Evolutionary conservation across 192 early-diverging fungal species (phyloP).

Genomic region (Podila minutissima): DNA sequence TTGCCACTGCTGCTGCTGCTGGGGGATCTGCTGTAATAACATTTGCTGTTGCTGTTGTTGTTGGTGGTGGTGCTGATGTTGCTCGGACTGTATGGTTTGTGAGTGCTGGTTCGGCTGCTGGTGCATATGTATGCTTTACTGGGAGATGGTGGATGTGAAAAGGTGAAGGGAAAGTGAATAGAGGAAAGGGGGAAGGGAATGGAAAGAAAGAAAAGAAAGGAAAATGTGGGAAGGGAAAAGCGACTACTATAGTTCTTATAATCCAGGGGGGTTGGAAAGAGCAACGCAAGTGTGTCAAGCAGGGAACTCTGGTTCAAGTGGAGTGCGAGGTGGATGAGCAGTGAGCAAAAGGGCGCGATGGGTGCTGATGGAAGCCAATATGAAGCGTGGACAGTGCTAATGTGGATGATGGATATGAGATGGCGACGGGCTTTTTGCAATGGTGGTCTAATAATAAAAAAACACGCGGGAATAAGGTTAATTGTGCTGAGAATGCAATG

Average conservation of each 20-base stretch:
- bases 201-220: neutral
- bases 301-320: too few relatives aligned
- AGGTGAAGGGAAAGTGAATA: neutral
- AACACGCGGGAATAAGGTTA: too few relatives aligned
- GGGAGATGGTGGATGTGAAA: neutral
- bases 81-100: neutral
- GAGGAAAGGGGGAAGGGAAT: neutral
- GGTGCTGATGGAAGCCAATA: too few relatives aligned
- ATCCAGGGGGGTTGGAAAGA: too few relatives aligned
- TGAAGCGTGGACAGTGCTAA: too few relatives aligned
- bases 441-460: too few relatives aligned
- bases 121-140: neutral
- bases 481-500: too few relatives aligned
- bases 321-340: too few relatives aligned
- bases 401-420: too few relatives aligned
- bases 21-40: constrained; percentile 26
- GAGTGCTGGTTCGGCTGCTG: neutral
- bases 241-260: neutral
- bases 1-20: constrained; percentile 17
- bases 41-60: constrained; percentile 34
- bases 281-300: too few relatives aligned
- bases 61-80: constrained; percentile 3
- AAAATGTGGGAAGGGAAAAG: neutral
- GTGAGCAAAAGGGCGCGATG: too few relatives aligned
- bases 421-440: too few relatives aligned